Conservation (phyloP, 495 filamentous ascomycete genomes). For the Penicillium paradoxum region DNA sequence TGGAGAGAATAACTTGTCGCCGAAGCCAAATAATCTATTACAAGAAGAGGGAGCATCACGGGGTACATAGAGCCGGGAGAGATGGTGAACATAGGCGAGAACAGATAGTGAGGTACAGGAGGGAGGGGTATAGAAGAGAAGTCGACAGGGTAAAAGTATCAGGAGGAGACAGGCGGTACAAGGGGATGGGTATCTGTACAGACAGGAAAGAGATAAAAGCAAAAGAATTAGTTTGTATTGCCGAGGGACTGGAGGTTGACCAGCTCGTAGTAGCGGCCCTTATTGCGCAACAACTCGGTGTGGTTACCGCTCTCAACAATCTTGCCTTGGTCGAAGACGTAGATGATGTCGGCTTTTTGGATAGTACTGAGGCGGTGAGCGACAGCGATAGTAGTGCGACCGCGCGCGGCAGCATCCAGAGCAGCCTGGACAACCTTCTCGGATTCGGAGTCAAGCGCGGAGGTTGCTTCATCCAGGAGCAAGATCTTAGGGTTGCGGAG, state of each 20-base stretch:
- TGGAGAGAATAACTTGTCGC: background rate
- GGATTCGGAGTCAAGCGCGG: conserved; percentile 72
- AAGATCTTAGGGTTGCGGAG: conserved; percentile 65
- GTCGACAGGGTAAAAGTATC: background rate
- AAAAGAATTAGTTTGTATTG: conserved; percentile 42
- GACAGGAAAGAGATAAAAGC: background rate
- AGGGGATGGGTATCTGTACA: conserved; percentile 2
- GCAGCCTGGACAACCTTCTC: conserved; percentile 82
- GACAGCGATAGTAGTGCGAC: conserved; percentile 74
- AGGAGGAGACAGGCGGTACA: background rate
- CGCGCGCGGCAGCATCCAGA: conserved; percentile 66
- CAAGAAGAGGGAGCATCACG: background rate
- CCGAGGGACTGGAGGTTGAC: conserved; percentile 76
- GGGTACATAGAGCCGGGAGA: background rate
- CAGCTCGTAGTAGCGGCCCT: conserved; percentile 70
- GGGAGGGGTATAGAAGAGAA: background rate
- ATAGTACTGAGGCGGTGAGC: conserved; percentile 75
- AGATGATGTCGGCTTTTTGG: conserved; percentile 79
- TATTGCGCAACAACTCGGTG: conserved; percentile 56
- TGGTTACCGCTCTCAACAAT: conserved; percentile 74
- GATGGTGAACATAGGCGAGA: background rate
- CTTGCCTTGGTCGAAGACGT: conserved; percentile 72
- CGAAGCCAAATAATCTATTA: background rate
- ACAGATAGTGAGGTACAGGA: background rate
- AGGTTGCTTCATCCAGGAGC: conserved; percentile 79